phyloP scores from a whole-genome alignment of 768 basidiomycete species.

The Hirschioporus abietinus region DNA sequence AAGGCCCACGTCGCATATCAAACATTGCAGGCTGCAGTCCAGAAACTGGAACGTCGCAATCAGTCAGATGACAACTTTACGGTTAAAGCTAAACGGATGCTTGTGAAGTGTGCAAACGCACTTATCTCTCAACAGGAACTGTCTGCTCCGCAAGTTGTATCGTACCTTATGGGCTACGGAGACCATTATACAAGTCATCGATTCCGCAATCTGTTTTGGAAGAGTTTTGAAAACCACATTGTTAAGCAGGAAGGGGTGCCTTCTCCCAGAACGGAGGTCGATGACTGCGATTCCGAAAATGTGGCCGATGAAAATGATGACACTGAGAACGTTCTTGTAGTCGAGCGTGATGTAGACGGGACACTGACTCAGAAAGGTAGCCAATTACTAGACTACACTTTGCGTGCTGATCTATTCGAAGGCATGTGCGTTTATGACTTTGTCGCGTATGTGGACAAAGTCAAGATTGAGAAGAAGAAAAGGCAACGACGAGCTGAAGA shows the following conservation, averaged over 20 bases:
- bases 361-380: conserved; percentile 11
- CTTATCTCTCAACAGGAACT: conserved; percentile 36
- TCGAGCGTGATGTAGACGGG: conserved; percentile 9
- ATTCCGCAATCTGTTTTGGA: conserved; percentile 32
- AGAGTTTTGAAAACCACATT: conserved; percentile 23
- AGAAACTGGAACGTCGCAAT: conserved; percentile 23
- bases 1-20: conserved; percentile 37
- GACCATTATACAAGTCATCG: conserved; percentile 35
- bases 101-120: conserved; percentile 32
- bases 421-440: conserved; percentile 27
- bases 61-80: conserved; percentile 16
- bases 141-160: conserved; percentile 32
- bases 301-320: conserved; percentile 4
- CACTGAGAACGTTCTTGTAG: not conserved
- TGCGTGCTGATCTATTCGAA: conserved; percentile 13
- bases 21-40: conserved; percentile 29
- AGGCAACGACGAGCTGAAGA: conserved; percentile 1
- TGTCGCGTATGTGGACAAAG: conserved; percentile 19
- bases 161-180: conserved; percentile 28
- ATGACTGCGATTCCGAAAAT: conserved; percentile 1
- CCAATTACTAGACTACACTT: conserved; percentile 25
- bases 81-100: conserved; percentile 24
- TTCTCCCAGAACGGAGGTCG: conserved; percentile 7
- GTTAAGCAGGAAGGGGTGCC: conserved; percentile 2
- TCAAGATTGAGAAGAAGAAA: conserved; percentile 10